phyloP scores from a whole-genome alignment of 2,329 filamentous ascomycete species.

The Knoxdaviesia proteae region DNA sequence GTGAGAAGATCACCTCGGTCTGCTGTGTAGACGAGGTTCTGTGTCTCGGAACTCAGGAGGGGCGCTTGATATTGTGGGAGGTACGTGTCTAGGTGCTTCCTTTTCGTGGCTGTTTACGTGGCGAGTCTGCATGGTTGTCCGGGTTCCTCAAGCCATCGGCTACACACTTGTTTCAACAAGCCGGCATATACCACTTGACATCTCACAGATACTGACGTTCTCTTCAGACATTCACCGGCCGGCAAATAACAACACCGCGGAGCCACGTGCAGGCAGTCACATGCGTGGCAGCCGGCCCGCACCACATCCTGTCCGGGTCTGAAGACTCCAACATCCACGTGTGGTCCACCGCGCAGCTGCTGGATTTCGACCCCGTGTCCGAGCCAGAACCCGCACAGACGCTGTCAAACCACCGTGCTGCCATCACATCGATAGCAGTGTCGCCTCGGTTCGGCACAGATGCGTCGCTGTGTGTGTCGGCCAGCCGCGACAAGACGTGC shows the following conservation, averaged over 20 bases:
- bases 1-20: conserved; percentile 65
- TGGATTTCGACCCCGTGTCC: conserved; percentile 34
- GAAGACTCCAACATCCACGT: conserved; percentile 80
- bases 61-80: conserved; percentile 84
- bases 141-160: too few relatives aligned
- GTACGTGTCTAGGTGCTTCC: conserved; percentile 23
- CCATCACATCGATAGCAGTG: conserved; percentile 41
- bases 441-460: conserved; percentile 46
- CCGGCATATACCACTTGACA: not conserved
- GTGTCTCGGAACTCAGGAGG: conserved; percentile 64
- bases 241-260: conserved; percentile 54
- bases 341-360: conserved; percentile 62
- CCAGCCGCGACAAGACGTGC: conserved; percentile 69
- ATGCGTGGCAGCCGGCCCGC: conserved; percentile 48
- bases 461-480: conserved; percentile 67
- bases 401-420: conserved; percentile 57
- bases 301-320: conserved; percentile 58
- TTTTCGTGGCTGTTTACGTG: conserved; percentile 4
- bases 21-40: conserved; percentile 53
- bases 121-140: not conserved
- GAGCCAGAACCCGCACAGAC: conserved; percentile 53
- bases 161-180: not conserved
- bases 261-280: conserved; percentile 68
- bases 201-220: not conserved
- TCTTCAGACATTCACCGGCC: conserved; percentile 47